Conservation (phyloP, 2,329 filamentous ascomycete species). For the Cryphonectria radicalis region DNA sequence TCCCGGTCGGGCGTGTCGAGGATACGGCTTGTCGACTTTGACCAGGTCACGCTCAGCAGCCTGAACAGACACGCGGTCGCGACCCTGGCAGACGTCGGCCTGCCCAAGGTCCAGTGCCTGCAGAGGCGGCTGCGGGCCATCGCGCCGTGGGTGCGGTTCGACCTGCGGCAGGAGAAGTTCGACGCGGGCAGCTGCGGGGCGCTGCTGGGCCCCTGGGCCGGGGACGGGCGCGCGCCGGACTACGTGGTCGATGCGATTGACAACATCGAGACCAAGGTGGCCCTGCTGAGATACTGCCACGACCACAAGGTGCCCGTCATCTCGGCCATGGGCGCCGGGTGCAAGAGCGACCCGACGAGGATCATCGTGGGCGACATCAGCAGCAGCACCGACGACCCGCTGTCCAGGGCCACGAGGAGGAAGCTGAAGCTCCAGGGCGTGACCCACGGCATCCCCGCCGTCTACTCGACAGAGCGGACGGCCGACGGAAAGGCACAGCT, state of each 20-base stretch:
- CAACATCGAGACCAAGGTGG: conserved; percentile 97
- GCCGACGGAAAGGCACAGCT: conserved; percentile 90
- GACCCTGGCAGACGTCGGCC: conserved; percentile 90
- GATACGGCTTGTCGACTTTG: conserved; percentile 91
- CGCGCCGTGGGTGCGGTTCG: conserved; percentile 89
- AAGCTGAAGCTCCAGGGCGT: conserved; percentile 79
- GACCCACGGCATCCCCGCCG: conserved; percentile 82
- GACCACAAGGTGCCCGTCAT: conserved; percentile 79
- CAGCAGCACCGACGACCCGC: conserved; percentile 81
- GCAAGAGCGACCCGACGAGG: conserved; percentile 83
- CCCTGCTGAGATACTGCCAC: conserved; percentile 85
- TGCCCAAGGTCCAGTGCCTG: conserved; percentile 87
- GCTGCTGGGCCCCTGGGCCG: conserved; percentile 70
- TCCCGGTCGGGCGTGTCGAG: conserved; percentile 88
- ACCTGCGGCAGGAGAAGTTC: conserved; percentile 85
- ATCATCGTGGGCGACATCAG: conserved; percentile 93
- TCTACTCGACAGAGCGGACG: conserved; percentile 89
- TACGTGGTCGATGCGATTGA: conserved; percentile 98
- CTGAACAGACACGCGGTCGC: conserved; percentile 96
- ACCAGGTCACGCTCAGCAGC: conserved; percentile 93
- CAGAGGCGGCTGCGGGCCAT: conserved; percentile 81
- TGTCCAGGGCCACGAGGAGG: conserved; percentile 83
- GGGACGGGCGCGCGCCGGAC: conserved; percentile 67
- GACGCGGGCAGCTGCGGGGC: conserved; percentile 65
- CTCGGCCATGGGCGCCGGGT: conserved; percentile 94